Conservation (phyloP, 2,329 filamentous ascomycete species). For the Calcarisporium arbuscula region DNA sequence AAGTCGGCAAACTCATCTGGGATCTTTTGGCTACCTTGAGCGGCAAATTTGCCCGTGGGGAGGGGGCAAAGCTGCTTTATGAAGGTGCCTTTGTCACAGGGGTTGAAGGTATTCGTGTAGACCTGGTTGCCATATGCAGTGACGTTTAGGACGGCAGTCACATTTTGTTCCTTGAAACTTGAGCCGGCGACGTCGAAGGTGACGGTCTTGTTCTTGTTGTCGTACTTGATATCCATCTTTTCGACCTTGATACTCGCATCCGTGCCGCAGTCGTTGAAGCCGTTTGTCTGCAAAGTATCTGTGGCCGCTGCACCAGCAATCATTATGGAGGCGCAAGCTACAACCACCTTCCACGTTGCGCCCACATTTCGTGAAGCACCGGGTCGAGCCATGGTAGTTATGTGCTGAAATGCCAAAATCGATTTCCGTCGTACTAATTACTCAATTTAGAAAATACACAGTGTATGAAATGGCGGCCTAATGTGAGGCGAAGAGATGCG, state of each 20-base stretch:
- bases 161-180: conserved; percentile 68
- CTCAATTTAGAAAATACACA: no score
- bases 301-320: conserved; percentile 49
- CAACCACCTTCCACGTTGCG: conserved; percentile 27
- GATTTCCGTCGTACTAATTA: no score
- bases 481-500: no score
- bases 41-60: conserved; percentile 66
- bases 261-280: conserved; percentile 65
- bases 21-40: conserved; percentile 65
- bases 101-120: conserved; percentile 76
- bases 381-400: no score
- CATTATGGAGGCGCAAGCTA: no score
- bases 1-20: conserved; percentile 62
- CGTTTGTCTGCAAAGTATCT: conserved; percentile 72
- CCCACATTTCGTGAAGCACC: no score
- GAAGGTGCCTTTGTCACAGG: conserved; percentile 63
- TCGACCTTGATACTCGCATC: conserved; percentile 59
- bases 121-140: conserved; percentile 78
- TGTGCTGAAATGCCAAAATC: no score
- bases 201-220: conserved; percentile 66
- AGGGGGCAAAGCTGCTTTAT: conserved; percentile 79
- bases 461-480: no score
- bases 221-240: conserved; percentile 70
- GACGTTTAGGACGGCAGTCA: conserved; percentile 69
- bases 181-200: conserved; percentile 77